Conservation (phyloP, 2,329 filamentous ascomycete genomes). For the Ophiobolus disseminans region DNA sequence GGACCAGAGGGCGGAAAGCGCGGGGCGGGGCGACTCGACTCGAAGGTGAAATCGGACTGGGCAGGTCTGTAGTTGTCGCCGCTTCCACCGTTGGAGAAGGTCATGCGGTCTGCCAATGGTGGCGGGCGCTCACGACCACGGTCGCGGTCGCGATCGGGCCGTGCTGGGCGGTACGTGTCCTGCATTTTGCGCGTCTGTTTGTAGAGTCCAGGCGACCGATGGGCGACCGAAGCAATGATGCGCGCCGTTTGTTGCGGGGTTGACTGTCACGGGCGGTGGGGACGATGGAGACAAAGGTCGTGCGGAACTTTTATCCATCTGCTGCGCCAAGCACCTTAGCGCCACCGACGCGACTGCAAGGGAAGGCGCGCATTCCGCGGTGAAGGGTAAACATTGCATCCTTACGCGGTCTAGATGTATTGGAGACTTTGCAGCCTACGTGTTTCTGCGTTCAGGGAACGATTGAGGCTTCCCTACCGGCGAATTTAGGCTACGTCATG, state of each 20-base stretch:
- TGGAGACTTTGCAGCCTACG: too few species aligned
- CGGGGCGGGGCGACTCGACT: slow-evolving; percentile 34
- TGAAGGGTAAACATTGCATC: too few species aligned
- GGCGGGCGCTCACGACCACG: too few species aligned
- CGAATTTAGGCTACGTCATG: too few species aligned
- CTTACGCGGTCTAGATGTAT: too few species aligned
- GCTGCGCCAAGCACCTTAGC: slow-evolving; percentile 23
- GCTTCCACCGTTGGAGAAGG: slow-evolving; percentile 31
- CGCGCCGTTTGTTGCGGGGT: slow-evolving; percentile 7
- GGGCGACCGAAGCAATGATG: not conserved
- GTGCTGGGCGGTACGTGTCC: slow-evolving; percentile 37
- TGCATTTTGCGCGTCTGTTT: slow-evolving; percentile 23
- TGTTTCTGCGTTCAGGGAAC: too few species aligned
- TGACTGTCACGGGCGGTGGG: slow-evolving; percentile 7
- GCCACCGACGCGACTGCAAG: too few species aligned
- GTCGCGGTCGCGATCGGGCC: slow-evolving; percentile 23
- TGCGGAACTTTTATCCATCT: slow-evolving; percentile 23
- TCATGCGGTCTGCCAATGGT: slow-evolving; percentile 37
- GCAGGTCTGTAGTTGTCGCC: slow-evolving; percentile 40
- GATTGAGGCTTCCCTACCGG: too few species aligned
- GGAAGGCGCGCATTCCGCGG: too few species aligned
- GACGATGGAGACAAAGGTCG: slow-evolving; percentile 9
- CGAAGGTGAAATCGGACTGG: slow-evolving; percentile 44
- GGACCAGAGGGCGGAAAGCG: slow-evolving; percentile 39
- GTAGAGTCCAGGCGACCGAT: slow-evolving; percentile 6